Base-by-base conservation (phyloP, 495 filamentous ascomycete species). In the Aspergillus affinis region DNA sequence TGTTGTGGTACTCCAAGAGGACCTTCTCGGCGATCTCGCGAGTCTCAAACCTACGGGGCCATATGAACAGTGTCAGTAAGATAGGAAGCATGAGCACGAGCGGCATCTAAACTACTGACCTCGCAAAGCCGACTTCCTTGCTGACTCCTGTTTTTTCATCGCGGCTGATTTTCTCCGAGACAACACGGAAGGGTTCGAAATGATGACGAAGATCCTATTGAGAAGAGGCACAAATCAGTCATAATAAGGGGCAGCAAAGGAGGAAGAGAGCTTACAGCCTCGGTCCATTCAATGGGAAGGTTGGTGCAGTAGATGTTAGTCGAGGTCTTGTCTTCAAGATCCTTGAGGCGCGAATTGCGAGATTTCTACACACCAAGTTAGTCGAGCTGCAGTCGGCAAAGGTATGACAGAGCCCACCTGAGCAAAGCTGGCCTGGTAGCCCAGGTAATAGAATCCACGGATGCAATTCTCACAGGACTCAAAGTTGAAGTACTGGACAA, bases 291-390 rank as follows among this genome's bases (percentile, higher is more conserved):
- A 66, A 88, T 88, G 7, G 95, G 94, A 47, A 99, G 82, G 73
- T 98, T 98, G 15, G 94, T 98, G 52, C 97, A 88, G 68, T 99
- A 99, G 51, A 99, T 84, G 66, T 99, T 99, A 57, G 93, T 97
- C 50, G 94, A 97, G 32, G 71, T 63, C 41, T 86, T 87, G 68
- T 98, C 91, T 54, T 90, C 88, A 61, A 97, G 85, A 51, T 91
- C 91, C 77, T 97, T 96, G 51, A 99, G 88, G 62, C 94, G 89
- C 59, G 91, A 88, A 69, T 98, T 98, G 77, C 97, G 96, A 12
- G 92, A 96, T 75, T 97, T 92, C 90, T 97, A 61, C 30, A 19
- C 21, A 19, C 21, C 36, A 32, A 36, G 56, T 76, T 20, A 51
- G 15, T 17, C 1, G 13, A 9, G 44, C 10, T 48, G 44, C 27